phyloP scores from a whole-genome alignment of 2,329 filamentous ascomycete genomes.

The Talaromyces atroroseus region DNA sequence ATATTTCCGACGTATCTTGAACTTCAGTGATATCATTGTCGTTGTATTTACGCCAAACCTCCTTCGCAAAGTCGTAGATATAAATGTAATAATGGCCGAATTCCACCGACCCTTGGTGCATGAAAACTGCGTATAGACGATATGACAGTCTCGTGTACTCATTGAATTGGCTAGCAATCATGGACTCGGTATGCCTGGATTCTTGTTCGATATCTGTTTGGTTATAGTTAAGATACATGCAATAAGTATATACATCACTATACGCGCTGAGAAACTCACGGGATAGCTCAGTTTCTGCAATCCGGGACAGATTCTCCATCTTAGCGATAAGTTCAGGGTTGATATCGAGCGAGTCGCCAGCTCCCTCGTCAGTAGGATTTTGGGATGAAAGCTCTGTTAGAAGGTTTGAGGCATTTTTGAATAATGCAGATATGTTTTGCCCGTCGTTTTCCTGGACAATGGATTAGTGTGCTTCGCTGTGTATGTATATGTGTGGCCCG shows the following conservation, averaged over 20 bases:
- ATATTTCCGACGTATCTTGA: constrained; percentile 60
- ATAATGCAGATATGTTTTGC: constrained; percentile 27
- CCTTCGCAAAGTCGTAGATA: constrained; percentile 78
- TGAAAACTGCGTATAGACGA: constrained; percentile 83
- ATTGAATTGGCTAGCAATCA: constrained; percentile 56
- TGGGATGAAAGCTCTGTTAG: constrained; percentile 38
- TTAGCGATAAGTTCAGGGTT: constrained; percentile 35
- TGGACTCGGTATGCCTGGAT: constrained; percentile 45
- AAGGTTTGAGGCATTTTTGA: constrained; percentile 35
- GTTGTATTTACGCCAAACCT: constrained; percentile 90
- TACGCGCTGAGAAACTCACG: constrained; percentile 24
- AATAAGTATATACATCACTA: background rate
- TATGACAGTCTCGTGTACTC: constrained; percentile 65
- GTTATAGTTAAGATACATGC: background rate
- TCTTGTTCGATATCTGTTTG: constrained; percentile 36
- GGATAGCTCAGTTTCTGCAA: constrained; percentile 44
- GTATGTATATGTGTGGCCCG: constrained; percentile 16
- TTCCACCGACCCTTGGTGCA: constrained; percentile 64
- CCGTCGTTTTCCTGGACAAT: constrained; percentile 18
- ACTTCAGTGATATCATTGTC: constrained; percentile 73
- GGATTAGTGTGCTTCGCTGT: background rate
- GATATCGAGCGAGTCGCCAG: constrained; percentile 37
- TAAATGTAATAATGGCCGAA: constrained; percentile 96
- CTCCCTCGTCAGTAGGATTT: constrained; percentile 24
- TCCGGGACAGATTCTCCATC: constrained; percentile 42